These are phyloP conservation scores for Rubia occidens DNA, from an alignment of 305 asterid genomes.

Conservation along the genomic window DNA sequence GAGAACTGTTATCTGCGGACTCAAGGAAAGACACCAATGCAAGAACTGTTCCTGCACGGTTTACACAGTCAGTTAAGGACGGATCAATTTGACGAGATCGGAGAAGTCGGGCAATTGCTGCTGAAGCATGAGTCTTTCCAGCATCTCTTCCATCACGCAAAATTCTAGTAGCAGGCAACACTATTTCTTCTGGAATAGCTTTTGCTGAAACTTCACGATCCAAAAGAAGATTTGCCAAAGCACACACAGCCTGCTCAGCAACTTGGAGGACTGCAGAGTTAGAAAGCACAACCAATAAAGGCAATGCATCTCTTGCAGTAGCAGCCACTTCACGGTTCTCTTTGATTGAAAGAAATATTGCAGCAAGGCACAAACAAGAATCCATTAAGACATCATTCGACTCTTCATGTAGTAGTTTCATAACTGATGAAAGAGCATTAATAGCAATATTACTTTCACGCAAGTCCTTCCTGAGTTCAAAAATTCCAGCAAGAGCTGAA, in stretches of 20 bases:
- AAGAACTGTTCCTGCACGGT: conserved; percentile 82
- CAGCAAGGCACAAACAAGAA: conserved; percentile 75
- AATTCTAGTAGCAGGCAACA: conserved; percentile 79
- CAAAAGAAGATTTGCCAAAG: conserved; percentile 85
- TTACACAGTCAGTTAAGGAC: conserved; percentile 58
- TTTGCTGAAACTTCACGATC: conserved; percentile 75
- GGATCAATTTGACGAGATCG: conserved; percentile 59
- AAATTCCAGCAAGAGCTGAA: conserved; percentile 78
- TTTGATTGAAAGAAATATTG: conserved; percentile 80
- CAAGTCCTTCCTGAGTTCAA: conserved; percentile 82
- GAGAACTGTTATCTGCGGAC: conserved; percentile 52
- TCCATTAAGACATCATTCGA: conserved; percentile 61
- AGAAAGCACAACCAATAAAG: conserved; percentile 62
- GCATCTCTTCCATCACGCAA: conserved; percentile 64
- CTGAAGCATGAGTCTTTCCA: conserved; percentile 84
- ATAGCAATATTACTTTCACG: conserved; percentile 75
- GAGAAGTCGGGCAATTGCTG: conserved; percentile 89
- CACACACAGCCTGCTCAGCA: conserved; percentile 96
- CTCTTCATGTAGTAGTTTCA: conserved; percentile 64
- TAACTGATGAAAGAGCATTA: conserved; percentile 51
- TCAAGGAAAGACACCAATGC: conserved; percentile 85
- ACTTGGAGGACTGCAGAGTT: conserved; percentile 63
- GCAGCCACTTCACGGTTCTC: conserved; percentile 80
- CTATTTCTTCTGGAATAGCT: conserved; percentile 63
- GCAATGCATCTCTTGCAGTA: conserved; percentile 65